A percentile compares a stretch with the other conserved stretches of the same genome.
phyloP scores from a whole-genome alignment of 2,329 filamentous ascomycete genomes.

The Geosmithia morbida region DNA sequence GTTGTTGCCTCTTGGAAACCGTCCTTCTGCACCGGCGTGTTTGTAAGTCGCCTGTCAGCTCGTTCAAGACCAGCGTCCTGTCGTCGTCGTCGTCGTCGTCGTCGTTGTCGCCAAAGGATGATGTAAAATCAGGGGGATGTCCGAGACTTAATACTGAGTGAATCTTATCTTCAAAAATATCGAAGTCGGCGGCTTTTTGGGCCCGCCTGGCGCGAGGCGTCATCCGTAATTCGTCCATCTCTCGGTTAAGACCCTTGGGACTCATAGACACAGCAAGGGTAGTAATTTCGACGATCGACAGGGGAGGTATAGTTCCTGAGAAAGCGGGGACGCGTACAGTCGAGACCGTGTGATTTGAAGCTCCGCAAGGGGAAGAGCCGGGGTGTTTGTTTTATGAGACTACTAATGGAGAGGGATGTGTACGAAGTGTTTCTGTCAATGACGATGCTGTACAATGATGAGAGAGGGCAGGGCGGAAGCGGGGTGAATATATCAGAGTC shows the following conservation, averaged over 20 bases:
- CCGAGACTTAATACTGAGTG: not conserved
- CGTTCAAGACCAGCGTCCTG: not conserved
- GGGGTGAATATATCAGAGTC: not conserved
- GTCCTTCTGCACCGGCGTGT: not conserved
- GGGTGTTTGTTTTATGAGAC: not conserved
- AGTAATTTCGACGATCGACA: slow-evolving; percentile 3
- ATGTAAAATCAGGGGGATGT: not conserved
- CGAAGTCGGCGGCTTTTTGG: not conserved
- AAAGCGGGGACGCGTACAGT: not conserved
- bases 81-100: not conserved
- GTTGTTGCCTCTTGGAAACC: not conserved
- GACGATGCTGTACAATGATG: not conserved
- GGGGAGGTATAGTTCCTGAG: not conserved
- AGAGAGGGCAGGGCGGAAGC: not conserved
- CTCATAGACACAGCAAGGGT: not conserved
- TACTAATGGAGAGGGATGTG: not conserved
- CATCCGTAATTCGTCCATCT: not conserved
- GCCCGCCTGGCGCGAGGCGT: not conserved
- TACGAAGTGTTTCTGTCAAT: not conserved
- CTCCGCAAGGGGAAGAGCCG: not conserved
- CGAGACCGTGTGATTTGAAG: not conserved
- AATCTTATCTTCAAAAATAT: slow-evolving; percentile 1
- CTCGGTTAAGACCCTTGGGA: not conserved
- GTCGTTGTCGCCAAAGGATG: not conserved
- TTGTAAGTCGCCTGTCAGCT: slow-evolving; percentile 1